phyloP scores from a whole-genome alignment of 805 yeast genomes.

The Yarrowia porcina region DNA sequence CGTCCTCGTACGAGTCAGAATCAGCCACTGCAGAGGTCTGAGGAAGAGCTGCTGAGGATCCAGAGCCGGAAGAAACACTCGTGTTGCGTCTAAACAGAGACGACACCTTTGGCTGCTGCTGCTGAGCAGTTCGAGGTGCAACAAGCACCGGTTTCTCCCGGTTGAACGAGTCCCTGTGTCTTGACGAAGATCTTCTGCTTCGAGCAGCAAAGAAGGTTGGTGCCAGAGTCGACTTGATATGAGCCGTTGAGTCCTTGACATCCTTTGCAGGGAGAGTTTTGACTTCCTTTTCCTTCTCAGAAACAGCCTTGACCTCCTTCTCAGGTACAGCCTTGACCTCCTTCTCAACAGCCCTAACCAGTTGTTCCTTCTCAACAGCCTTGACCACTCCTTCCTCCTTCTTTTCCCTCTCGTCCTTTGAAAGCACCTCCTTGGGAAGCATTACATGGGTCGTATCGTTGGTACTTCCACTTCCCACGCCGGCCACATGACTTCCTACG shows the following conservation, averaged over 20 bases:
- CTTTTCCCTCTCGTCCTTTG: neutral
- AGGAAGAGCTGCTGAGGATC: neutral
- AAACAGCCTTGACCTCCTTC: neutral
- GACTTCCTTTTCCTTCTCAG: neutral
- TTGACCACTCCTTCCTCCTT: neutral
- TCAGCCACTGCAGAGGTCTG: constrained; percentile 2
- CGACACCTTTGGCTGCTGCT: constrained; percentile 1
- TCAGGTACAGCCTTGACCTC: neutral
- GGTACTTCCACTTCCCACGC: neutral
- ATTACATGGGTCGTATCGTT: neutral
- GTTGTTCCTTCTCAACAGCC: neutral
- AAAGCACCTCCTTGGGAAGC: neutral
- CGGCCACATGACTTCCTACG: neutral
- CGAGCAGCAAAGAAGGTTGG: constrained; percentile 7
- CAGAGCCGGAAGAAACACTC: neutral
- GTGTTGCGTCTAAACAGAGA: constrained; percentile 18
- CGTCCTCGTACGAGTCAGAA: constrained; percentile 7
- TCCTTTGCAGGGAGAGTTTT: too few species aligned
- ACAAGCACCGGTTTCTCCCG: neutral
- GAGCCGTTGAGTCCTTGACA: neutral
- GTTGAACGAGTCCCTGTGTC: constrained; percentile 19
- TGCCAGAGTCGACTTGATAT: neutral
- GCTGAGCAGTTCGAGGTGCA: neutral
- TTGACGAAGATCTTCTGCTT: neutral
- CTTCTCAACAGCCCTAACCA: neutral